phyloP scores from a whole-genome alignment of 2,329 filamentous ascomycete species.

The Ampelomyces quisqualis region DNA sequence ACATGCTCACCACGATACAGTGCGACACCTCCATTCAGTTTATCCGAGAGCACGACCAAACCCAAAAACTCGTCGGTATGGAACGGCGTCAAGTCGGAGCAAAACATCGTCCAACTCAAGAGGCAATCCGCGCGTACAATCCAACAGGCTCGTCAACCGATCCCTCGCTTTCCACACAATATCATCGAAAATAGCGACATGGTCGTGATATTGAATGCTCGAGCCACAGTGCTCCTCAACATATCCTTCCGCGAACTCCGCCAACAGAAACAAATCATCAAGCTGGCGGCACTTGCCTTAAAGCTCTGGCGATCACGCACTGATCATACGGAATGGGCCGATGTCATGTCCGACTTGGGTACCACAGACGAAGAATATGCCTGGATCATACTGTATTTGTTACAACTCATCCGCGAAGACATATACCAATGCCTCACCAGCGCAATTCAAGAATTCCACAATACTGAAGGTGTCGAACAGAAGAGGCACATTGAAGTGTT shows the following conservation, averaged over 20 bases:
- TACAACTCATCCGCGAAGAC: conserved; percentile 3
- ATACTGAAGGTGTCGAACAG: not conserved
- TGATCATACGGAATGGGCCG: not conserved
- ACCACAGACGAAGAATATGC: not conserved
- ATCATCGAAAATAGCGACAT: conserved; percentile 3
- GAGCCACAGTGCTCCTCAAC: conserved; percentile 7
- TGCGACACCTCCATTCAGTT: too few species aligned
- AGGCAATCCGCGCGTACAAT: not conserved
- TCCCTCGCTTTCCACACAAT: not conserved
- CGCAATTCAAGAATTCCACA: not conserved
- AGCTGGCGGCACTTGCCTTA: not conserved
- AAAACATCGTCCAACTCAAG: not conserved
- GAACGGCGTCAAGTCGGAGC: not conserved
- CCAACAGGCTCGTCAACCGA: not conserved
- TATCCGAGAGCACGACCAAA: not conserved
- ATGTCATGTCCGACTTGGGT: not conserved
- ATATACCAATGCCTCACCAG: not conserved
- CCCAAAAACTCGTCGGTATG: not conserved
- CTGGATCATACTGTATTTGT: not conserved
- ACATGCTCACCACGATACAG: too few species aligned
- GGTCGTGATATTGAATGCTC: conserved; percentile 3
- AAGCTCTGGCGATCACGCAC: not conserved
- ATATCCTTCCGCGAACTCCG: not conserved
- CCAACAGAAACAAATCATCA: not conserved
- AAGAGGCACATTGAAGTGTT: not conserved